These are phyloP conservation scores for Darksidea phi DNA, from an alignment of 495 filamentous ascomycete genomes.

Conservation along the genomic window DNA sequence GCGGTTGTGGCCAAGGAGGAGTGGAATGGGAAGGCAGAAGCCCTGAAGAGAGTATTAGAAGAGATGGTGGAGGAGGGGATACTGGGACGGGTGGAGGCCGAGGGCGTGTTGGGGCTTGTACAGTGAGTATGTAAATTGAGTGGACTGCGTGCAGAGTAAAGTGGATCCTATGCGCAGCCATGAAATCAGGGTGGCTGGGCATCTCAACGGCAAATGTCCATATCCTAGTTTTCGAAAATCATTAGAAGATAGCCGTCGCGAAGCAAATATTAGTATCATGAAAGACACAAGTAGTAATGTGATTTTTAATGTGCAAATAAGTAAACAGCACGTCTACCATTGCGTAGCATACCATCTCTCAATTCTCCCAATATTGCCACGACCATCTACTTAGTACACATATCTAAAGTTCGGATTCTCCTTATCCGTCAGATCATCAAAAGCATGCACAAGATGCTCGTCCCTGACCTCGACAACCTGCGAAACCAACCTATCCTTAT, in stretches of 20 bases:
- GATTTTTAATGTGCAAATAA: no score
- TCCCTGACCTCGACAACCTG: conserved; percentile 49
- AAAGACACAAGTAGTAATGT: no score
- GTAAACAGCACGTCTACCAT: no score
- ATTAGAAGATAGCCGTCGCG: no score
- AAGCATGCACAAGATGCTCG: conserved; percentile 51
- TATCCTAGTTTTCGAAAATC: no score
- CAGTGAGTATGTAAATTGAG: background rate
- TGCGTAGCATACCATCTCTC: no score
- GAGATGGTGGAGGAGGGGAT: conserved; percentile 35
- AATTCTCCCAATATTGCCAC: no score
- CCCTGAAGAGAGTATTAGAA: conserved; percentile 14
- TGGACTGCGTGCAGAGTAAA: no score
- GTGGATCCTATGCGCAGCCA: no score
- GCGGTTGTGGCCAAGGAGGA: background rate
- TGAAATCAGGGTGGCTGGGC: no score
- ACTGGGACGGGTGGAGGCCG: conserved; percentile 14
- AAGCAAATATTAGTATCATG: no score
- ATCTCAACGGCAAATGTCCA: no score
- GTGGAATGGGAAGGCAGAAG: conserved; percentile 18
- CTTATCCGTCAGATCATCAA: conserved; percentile 61
- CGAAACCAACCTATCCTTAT: conserved; percentile 48
- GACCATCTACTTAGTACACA: conserved; percentile 32
- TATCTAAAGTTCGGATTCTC: conserved; percentile 58
- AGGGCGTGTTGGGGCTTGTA: background rate